These are phyloP conservation scores for Globisporangium polare DNA, from an alignment of 352 stramenopile species.

Conservation along the genomic window DNA sequence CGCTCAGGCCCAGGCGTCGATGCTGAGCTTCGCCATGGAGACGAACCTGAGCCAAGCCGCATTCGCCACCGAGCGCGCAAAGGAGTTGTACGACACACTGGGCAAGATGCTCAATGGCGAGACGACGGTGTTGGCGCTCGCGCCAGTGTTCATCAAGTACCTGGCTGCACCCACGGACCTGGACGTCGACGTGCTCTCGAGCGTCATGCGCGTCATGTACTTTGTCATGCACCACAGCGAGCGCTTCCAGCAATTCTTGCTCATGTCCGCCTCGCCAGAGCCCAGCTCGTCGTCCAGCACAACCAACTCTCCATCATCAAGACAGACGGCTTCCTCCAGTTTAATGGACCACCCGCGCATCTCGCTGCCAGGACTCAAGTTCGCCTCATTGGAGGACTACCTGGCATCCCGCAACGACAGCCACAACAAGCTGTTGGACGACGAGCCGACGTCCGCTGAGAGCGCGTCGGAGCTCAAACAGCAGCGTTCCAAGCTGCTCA, in stretches of 20 bases:
- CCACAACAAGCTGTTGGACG: slow-evolving; percentile 3
- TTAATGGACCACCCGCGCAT: slow-evolving; percentile 36
- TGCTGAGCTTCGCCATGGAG: slow-evolving; percentile 31
- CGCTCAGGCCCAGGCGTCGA: slow-evolving; percentile 32
- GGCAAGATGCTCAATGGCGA: slow-evolving; percentile 45
- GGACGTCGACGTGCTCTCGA: slow-evolving; percentile 32
- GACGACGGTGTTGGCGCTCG: slow-evolving; percentile 35
- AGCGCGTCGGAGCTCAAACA: slow-evolving; percentile 28
- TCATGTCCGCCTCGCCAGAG: slow-evolving; percentile 18
- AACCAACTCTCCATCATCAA: background rate
- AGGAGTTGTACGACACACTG: slow-evolving; percentile 49
- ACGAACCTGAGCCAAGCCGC: slow-evolving; percentile 29
- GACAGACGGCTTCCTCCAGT: background rate
- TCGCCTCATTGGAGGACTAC: slow-evolving; percentile 46
- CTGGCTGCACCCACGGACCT: slow-evolving; percentile 36
- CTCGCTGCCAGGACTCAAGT: slow-evolving; percentile 31
- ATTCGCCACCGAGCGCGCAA: slow-evolving; percentile 30
- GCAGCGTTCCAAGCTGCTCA: slow-evolving; percentile 36
- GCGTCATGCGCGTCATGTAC: slow-evolving; percentile 50
- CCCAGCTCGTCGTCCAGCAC: background rate
- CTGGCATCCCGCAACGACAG: slow-evolving; percentile 21
- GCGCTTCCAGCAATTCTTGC: slow-evolving; percentile 45
- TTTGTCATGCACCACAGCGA: slow-evolving; percentile 45
- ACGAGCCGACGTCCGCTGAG: slow-evolving; percentile 19
- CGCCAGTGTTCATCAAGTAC: slow-evolving; percentile 50